Conservation (phyloP, 352 stramenopile genomes). For the Globisporangium irregulare region DNA sequence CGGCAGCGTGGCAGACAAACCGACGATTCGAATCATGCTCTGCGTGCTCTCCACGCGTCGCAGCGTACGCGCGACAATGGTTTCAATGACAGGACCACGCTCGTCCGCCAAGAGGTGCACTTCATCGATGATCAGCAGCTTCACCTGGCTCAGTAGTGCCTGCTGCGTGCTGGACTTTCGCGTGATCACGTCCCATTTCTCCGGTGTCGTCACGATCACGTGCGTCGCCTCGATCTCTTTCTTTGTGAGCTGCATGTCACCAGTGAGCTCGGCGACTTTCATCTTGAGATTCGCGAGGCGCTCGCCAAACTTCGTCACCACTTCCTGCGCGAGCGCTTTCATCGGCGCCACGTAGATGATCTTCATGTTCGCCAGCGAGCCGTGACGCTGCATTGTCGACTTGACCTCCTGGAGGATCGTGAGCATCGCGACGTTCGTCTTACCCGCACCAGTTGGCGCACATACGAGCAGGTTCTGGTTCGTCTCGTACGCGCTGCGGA, state of each 20-base stretch:
- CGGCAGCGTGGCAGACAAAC: constrained; percentile 97
- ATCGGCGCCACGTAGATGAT: constrained; percentile 97
- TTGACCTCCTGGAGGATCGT: constrained; percentile 93
- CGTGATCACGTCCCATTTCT: constrained; percentile 99
- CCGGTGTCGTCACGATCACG: constrained; percentile 98
- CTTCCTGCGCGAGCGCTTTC: constrained; percentile 98
- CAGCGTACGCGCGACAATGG: constrained; percentile 97
- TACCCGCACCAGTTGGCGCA: constrained; percentile 92
- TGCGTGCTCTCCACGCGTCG: constrained; percentile 98
- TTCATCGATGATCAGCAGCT: constrained; percentile 99
- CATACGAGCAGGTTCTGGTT: constrained; percentile 98
- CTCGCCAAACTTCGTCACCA: constrained; percentile 97
- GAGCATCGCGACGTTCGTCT: constrained; percentile 99
- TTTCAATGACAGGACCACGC: constrained; percentile 98
- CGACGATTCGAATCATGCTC: constrained; percentile 97
- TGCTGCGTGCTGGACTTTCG: constrained; percentile 94
- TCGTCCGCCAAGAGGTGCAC: constrained; percentile 99
- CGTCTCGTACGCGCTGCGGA: constrained; percentile 93
- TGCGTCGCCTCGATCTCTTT: constrained; percentile 95
- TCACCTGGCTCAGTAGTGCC: constrained; percentile 85
- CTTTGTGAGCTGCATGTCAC: constrained; percentile 98
- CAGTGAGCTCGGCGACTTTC: constrained; percentile 93
- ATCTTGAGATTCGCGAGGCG: constrained; percentile 66
- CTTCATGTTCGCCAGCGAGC: constrained; percentile 81
- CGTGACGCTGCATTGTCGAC: constrained; percentile 48